Conservation (phyloP, 768 basidiomycete species). For the Hericium alpestre region DNA sequence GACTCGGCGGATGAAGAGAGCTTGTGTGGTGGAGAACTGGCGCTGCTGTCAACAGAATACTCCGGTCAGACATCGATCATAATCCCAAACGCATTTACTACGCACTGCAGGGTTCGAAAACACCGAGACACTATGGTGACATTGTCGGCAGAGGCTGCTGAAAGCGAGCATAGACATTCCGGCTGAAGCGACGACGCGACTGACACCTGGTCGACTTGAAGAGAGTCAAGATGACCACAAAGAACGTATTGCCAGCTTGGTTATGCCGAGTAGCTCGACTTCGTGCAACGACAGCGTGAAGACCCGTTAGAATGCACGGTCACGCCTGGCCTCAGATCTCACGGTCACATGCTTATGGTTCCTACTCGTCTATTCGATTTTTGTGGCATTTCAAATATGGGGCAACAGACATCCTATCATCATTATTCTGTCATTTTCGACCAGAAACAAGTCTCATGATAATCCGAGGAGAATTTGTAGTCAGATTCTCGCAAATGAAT, state of each 20-base stretch:
- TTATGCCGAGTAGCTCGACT: no score
- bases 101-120: neutral
- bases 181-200: neutral
- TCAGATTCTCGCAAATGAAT: no score
- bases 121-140: neutral
- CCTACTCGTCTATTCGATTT: neutral
- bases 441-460: no score
- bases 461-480: no score
- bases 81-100: no score
- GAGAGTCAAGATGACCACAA: no score
- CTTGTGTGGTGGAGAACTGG: constrained; percentile 41
- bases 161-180: neutral
- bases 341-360: neutral
- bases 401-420: neutral
- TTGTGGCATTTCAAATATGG: neutral
- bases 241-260: no score
- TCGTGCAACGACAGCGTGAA: neutral
- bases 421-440: no score
- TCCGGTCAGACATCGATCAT: no score
- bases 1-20: constrained; percentile 37
- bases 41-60: neutral
- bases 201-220: no score
- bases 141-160: neutral
- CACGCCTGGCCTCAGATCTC: neutral
- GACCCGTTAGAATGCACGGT: neutral